phyloP scores from a whole-genome alignment of 2,329 filamentous ascomycete genomes.

The Monosporascus sp. region DNA sequence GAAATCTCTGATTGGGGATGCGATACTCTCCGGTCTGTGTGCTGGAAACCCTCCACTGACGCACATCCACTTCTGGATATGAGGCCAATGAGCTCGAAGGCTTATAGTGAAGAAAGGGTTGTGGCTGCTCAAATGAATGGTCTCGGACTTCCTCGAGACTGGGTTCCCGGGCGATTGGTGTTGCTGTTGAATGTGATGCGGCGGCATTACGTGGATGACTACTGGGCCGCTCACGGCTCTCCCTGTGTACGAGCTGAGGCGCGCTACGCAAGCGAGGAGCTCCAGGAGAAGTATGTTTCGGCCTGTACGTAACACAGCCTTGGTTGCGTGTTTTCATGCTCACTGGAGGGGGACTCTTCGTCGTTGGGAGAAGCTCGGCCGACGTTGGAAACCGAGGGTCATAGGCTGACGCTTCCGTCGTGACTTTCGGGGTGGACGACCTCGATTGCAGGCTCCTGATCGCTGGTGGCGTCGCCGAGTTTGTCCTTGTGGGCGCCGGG shows the following conservation, averaged over 20 bases:
- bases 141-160: conserved; percentile 4
- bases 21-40: conserved; percentile 10
- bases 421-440: conserved; percentile 8
- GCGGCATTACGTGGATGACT: conserved; percentile 10
- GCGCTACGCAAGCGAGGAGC: conserved; percentile 6
- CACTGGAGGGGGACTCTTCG: conserved; percentile 35
- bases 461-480: conserved; percentile 26
- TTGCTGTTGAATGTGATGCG: neutral
- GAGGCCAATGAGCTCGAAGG: neutral
- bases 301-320: conserved; percentile 28
- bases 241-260: conserved; percentile 20
- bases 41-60: conserved; percentile 16
- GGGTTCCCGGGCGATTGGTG: conserved; percentile 4
- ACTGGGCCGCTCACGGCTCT: conserved; percentile 27
- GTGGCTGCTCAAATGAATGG: neutral
- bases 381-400: conserved; percentile 7
- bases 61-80: conserved; percentile 15
- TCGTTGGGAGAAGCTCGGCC: conserved; percentile 6
- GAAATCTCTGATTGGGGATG: conserved; percentile 23
- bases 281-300: conserved; percentile 30
- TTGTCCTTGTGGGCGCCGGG: conserved; percentile 9
- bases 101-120: neutral
- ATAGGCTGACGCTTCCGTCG: conserved; percentile 1
- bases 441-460: conserved; percentile 12
- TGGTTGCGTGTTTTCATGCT: conserved; percentile 39